phyloP scores from a whole-genome alignment of 2,329 filamentous ascomycete genomes.

The Alternaria arbusti region DNA sequence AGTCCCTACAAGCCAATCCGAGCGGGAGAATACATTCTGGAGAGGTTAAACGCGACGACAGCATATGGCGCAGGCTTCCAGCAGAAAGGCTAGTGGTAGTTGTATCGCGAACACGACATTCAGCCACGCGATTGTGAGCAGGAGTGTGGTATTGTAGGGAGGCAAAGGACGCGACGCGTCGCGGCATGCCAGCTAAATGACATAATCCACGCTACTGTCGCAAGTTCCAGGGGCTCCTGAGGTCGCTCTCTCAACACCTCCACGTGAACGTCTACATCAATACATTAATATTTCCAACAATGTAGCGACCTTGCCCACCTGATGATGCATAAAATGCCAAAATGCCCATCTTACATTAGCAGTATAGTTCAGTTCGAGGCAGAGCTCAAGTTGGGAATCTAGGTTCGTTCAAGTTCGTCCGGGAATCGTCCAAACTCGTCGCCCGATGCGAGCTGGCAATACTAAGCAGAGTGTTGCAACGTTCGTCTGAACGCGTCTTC shows the following conservation, averaged over 20 bases:
- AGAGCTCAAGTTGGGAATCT: background rate
- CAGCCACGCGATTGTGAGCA: background rate
- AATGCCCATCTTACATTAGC: background rate
- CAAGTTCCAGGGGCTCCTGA: background rate
- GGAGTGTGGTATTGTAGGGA: background rate
- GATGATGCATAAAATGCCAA: background rate
- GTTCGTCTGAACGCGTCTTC: background rate
- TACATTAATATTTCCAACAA: rapidly evolving
- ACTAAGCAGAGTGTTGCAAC: background rate
- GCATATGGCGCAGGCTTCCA: conserved; percentile 38
- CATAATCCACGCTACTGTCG: background rate
- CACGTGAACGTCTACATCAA: background rate
- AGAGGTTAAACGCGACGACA: conserved; percentile 44
- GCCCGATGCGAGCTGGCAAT: background rate
- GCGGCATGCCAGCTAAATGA: background rate
- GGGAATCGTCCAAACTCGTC: background rate
- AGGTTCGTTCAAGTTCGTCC: background rate
- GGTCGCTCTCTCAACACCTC: background rate
- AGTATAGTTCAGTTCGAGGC: background rate
- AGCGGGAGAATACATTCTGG: conserved; percentile 51
- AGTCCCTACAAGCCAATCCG: conserved; percentile 45
- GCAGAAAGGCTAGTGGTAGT: background rate
- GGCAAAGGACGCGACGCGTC: background rate
- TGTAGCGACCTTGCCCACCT: background rate
- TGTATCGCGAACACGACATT: background rate